Conservation (phyloP, 1,284 basidiomycete species). For the Ustilago sp. region DNA sequence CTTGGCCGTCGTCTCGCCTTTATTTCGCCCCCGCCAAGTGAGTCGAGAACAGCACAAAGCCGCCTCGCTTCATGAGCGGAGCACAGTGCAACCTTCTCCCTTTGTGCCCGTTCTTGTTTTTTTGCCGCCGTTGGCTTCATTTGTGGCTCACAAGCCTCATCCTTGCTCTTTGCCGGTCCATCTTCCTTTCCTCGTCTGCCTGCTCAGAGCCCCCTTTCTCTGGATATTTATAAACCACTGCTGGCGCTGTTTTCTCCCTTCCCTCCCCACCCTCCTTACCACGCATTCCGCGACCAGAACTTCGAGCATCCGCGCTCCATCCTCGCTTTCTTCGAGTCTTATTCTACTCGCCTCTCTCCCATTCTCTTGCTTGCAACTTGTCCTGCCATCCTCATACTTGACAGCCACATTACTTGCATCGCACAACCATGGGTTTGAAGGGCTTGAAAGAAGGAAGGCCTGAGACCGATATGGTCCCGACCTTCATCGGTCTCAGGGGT, state of each 20-base stretch:
- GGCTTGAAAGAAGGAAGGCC: conserved; percentile 40
- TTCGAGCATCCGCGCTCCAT: conserved; percentile 1
- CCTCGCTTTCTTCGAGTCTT: background rate
- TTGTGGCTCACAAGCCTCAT: background rate
- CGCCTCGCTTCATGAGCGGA: conserved; percentile 12
- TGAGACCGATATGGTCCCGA: conserved; percentile 52
- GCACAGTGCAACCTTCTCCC: conserved; percentile 1
- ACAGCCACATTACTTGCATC: background rate
- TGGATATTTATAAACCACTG: conserved; percentile 5
- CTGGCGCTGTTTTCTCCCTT: background rate
- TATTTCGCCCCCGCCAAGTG: background rate
- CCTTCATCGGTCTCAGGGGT: conserved; percentile 57
- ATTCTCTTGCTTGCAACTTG: background rate
- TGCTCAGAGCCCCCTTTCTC: background rate
- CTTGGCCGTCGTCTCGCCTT: background rate
- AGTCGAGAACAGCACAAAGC: background rate
- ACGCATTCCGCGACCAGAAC: background rate
- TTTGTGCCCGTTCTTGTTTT: background rate
- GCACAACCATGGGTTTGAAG: conserved; percentile 32
- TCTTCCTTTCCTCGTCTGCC: background rate
- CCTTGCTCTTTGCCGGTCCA: background rate
- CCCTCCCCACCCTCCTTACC: too few species aligned
- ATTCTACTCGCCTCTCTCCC: background rate
- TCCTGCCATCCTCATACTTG: background rate
- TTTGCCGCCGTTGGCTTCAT: background rate